Percentiles rank a stretch among this genome's conserved stretches.
Evolutionary conservation across 352 stramenopile genomes (phyloP).

Genomic region (Pythium sukuiense): DNA sequence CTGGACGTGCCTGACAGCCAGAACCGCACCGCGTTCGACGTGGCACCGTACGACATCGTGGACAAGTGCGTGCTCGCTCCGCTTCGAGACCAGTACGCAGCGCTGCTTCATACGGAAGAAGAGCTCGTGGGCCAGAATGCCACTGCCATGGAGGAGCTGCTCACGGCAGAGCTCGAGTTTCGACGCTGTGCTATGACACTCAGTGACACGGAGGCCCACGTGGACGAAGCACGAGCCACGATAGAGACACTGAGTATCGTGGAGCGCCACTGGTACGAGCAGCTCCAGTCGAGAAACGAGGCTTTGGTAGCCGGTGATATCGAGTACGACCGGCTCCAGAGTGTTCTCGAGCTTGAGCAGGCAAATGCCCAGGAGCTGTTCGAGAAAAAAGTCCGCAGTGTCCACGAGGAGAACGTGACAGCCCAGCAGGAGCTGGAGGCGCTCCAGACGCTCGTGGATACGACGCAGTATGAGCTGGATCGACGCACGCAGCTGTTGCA

Average conservation of each 20-base stretch:
- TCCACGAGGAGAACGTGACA: background rate
- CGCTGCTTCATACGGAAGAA: constrained; percentile 8
- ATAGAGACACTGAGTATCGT: constrained; percentile 24
- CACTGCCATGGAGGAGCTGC: constrained; percentile 19
- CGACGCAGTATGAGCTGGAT: constrained; percentile 12
- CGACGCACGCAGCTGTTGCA: constrained; percentile 9
- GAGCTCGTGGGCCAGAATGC: constrained; percentile 25
- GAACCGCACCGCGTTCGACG: constrained; percentile 47
- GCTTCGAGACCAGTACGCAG: constrained; percentile 25
- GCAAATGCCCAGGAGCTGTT: constrained; percentile 3
- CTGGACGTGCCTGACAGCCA: constrained; percentile 50
- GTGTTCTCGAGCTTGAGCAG: constrained; percentile 3
- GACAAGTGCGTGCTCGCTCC: constrained; percentile 43
- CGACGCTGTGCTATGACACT: constrained; percentile 36
- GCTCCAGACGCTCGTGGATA: background rate
- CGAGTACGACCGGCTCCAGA: background rate
- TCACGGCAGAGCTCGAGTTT: constrained; percentile 22
- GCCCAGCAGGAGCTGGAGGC: background rate
- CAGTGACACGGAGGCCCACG: constrained; percentile 37
- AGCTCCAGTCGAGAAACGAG: constrained; percentile 12
- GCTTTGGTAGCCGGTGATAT: constrained; percentile 20
- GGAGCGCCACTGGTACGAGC: constrained; percentile 33
- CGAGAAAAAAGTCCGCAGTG: constrained; percentile 8
- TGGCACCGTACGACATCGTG: constrained; percentile 43
- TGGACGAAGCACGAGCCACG: constrained; percentile 27